Evolutionary conservation across 805 yeast genomes (phyloP), one percentile per base, ranked within the genome.

Genomic region (Monosporozyma yasuniensis): DNA sequence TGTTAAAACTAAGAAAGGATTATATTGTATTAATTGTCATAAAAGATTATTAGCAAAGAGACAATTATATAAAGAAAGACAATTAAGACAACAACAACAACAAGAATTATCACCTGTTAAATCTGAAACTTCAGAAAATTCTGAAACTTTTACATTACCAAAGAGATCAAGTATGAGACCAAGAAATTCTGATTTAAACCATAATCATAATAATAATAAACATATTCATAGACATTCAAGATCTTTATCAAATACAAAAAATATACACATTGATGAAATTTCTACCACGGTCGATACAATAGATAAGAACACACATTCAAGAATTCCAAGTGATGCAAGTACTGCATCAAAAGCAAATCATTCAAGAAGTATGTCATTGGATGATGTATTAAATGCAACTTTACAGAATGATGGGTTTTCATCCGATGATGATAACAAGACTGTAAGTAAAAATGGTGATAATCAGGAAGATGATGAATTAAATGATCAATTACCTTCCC

Each of bases 21-120:
- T 91, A 43, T 90, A 88, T 63, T 91, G 99, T 68, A 87, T 90
- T 87, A 73, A 77, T 27, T 91, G 99, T 66, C 97, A 93, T 68
- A 90, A 87, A 61, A 78, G 81, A 56, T 70, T 91, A 52, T 68
- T 90, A 63, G 89, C 83, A 43, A 83, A 83, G 61, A 83, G 87
- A 68, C 80, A 79, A 55, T 75, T 77, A 37, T 53, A 52, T 35
- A 63, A 58, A 44, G 60, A 59, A 48, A 55, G 32, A 28, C 42
- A 16, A 27, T 27, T 21, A 11, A 35, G 16, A 16, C 19, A 16
- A 14, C 35, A 11, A 3, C 23, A 44, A 12, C 18, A 32, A 23
- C 28, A 23, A 18, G n/a, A 18, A 42, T 18, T 27, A 9, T 16
- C 37, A 30, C 35, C 30, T 12, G 18, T 25, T 25, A 25, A 25